Evolutionary conservation across 352 stramenopile species (phyloP).

Genomic region (Phytopythium montanum): DNA sequence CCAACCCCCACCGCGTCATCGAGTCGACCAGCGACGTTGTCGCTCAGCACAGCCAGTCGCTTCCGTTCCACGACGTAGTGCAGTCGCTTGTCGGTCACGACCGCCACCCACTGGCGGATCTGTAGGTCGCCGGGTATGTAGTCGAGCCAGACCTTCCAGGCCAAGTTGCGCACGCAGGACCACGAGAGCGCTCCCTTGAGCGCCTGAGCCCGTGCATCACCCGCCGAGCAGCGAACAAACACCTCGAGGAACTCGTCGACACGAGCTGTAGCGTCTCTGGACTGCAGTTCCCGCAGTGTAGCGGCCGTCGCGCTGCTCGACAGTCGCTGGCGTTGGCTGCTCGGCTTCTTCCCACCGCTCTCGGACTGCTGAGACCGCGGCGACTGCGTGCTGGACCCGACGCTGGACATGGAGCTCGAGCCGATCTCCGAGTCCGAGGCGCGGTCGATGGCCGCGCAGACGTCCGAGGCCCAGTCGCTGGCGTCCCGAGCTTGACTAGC

Average conservation of each 20-base stretch:
- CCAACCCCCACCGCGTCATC: constrained; percentile 1
- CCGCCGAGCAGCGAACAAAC: constrained; percentile 46
- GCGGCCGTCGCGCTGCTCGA: constrained; percentile 35
- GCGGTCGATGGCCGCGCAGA: constrained; percentile 56
- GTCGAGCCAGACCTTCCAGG: constrained; percentile 72
- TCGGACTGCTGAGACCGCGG: not conserved
- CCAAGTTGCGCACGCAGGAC: constrained; percentile 67
- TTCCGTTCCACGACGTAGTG: constrained; percentile 38
- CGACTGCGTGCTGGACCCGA: not conserved
- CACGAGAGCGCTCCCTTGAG: constrained; percentile 63
- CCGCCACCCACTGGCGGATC: constrained; percentile 43
- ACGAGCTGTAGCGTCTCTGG: constrained; percentile 36
- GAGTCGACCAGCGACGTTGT: not conserved
- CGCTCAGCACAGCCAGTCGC: constrained; percentile 5
- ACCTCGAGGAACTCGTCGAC: constrained; percentile 75
- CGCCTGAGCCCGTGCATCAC: constrained; percentile 49
- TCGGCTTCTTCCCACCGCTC: constrained; percentile 5
- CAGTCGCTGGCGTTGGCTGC: constrained; percentile 26
- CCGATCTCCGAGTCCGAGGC: constrained; percentile 19
- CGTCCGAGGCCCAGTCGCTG: constrained; percentile 57
- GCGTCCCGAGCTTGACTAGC: constrained; percentile 50
- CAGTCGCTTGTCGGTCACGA: constrained; percentile 27
- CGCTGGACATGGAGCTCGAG: not conserved
- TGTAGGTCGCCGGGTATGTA: constrained; percentile 41
- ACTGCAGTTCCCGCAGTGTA: constrained; percentile 62